Evolutionary conservation across 805 yeast genomes (phyloP).

Genomic region (Saturnispora sekii): DNA sequence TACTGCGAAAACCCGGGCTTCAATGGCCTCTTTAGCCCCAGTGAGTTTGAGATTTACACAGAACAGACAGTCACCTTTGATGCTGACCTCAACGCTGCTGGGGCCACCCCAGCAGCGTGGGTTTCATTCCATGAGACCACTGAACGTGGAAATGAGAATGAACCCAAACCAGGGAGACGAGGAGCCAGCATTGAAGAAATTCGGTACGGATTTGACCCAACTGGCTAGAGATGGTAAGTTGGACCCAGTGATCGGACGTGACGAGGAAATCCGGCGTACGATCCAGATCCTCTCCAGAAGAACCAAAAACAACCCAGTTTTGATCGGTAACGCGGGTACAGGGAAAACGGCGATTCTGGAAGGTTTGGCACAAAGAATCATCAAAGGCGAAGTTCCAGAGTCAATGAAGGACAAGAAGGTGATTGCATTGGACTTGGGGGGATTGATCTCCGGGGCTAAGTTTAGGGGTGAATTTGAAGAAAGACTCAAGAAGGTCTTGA

Average conservation of each 20-base stretch:
- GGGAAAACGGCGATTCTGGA: conserved; percentile 97
- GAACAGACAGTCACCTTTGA: background rate
- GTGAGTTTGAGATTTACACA: background rate
- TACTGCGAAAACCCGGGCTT: no score
- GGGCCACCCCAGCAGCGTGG: background rate
- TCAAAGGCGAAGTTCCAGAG: conserved; percentile 90
- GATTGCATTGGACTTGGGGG: conserved; percentile 78
- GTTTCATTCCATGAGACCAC: conserved; percentile 14
- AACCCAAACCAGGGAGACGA: conserved; percentile 31
- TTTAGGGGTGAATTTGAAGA: conserved; percentile 95
- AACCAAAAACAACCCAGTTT: conserved; percentile 90
- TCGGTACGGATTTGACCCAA: conserved; percentile 77
- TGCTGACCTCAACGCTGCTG: no score
- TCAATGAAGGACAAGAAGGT: conserved; percentile 80
- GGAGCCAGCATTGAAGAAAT: conserved; percentile 73
- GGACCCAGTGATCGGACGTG: conserved; percentile 96
- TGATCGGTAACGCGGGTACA: conserved; percentile 95
- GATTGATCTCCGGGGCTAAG: conserved; percentile 89
- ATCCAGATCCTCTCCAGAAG: conserved; percentile 86
- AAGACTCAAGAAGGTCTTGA: conserved; percentile 68
- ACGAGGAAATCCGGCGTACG: conserved; percentile 88
- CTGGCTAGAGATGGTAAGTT: conserved; percentile 82
- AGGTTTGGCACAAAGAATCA: conserved; percentile 89
- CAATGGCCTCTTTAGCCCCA: no score
- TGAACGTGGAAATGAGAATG: conserved; percentile 24